These are phyloP conservation scores for Termitomyces titanicus DNA, from an alignment of 768 basidiomycete genomes.

Conservation along the genomic window DNA sequence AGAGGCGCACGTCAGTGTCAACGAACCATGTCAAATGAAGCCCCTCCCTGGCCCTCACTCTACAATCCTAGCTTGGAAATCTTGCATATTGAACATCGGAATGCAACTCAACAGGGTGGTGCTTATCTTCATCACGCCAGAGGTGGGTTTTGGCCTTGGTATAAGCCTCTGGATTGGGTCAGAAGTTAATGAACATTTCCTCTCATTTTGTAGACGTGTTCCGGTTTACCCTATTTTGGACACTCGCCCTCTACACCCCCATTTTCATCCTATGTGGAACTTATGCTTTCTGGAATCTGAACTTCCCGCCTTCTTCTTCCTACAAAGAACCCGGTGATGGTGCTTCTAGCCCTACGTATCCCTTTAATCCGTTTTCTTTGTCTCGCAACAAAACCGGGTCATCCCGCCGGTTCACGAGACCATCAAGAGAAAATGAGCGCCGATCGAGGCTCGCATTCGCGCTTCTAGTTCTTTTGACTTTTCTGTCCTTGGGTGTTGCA, in stretches of 20 bases:
- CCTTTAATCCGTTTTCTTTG: constrained; percentile 9
- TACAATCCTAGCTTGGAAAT: constrained; percentile 50
- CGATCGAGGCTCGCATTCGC: constrained; percentile 46
- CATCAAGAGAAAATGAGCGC: constrained; percentile 30
- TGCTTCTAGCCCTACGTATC: constrained; percentile 2
- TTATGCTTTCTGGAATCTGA: constrained; percentile 51
- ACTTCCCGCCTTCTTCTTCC: constrained; percentile 36
- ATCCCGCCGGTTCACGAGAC: constrained; percentile 6
- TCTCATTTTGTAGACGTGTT: constrained; percentile 37
- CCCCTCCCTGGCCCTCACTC: constrained; percentile 43
- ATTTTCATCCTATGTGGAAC: constrained; percentile 44
- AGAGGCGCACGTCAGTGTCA: not conserved
- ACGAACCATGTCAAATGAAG: constrained; percentile 1
- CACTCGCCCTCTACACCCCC: constrained; percentile 45
- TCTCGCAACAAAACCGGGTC: constrained; percentile 7
- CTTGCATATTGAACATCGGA: constrained; percentile 35
- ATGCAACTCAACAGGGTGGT: constrained; percentile 37
- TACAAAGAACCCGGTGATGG: constrained; percentile 6
- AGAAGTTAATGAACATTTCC: not conserved
- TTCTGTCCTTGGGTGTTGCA: constrained; percentile 37
- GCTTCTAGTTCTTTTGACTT: constrained; percentile 40
- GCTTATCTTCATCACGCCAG: constrained; percentile 38
- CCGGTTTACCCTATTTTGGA: constrained; percentile 53
- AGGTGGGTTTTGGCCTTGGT: constrained; percentile 30
- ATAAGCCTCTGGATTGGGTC: not conserved